Percentiles rank a stretch among this genome's conserved stretches.
Evolutionary conservation across 768 basidiomycete species (phyloP).

Genomic region (Gymnopilus junonius): DNA sequence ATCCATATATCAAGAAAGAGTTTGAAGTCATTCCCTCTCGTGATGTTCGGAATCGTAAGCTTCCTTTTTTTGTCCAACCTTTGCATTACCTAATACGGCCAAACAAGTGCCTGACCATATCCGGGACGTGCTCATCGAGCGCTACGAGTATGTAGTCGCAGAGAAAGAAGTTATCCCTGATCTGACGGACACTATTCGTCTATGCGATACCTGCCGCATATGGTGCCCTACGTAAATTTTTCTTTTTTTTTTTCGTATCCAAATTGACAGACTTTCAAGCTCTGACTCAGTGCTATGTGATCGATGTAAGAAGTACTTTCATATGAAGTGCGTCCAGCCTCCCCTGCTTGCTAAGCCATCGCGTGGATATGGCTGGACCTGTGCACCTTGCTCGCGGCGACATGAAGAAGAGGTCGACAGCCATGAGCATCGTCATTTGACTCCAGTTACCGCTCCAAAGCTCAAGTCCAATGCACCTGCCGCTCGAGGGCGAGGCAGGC

Average conservation of each 20-base stretch:
- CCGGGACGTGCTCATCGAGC: constrained; percentile 70
- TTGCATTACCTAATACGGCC: constrained; percentile 23
- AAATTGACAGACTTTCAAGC: constrained; percentile 41
- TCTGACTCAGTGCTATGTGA: constrained; percentile 89
- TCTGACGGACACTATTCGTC: constrained; percentile 82
- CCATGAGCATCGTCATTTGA: constrained; percentile 66
- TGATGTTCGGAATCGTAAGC: constrained; percentile 89
- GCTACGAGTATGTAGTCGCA: constrained; percentile 95
- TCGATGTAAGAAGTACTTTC: constrained; percentile 91
- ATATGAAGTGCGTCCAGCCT: constrained; percentile 93
- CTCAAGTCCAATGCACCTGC: constrained; percentile 76
- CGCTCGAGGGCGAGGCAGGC: constrained; percentile 72
- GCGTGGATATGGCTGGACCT: constrained; percentile 97
- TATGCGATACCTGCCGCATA: constrained; percentile 82
- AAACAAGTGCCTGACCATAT: constrained; percentile 79
- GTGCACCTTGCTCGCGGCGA: constrained; percentile 86
- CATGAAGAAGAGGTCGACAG: constrained; percentile 88
- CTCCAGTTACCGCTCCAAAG: constrained; percentile 48
- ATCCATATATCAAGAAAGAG: constrained; percentile 97
- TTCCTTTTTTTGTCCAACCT: constrained; percentile 17
- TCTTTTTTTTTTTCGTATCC: constrained; percentile 15
- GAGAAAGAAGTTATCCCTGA: constrained; percentile 94
- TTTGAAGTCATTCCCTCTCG: constrained; percentile 92
- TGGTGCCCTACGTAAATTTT: constrained; percentile 86
- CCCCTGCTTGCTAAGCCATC: constrained; percentile 91